Base-by-base conservation (phyloP, 1,284 basidiomycete species). In the Macrocybe sp. region DNA sequence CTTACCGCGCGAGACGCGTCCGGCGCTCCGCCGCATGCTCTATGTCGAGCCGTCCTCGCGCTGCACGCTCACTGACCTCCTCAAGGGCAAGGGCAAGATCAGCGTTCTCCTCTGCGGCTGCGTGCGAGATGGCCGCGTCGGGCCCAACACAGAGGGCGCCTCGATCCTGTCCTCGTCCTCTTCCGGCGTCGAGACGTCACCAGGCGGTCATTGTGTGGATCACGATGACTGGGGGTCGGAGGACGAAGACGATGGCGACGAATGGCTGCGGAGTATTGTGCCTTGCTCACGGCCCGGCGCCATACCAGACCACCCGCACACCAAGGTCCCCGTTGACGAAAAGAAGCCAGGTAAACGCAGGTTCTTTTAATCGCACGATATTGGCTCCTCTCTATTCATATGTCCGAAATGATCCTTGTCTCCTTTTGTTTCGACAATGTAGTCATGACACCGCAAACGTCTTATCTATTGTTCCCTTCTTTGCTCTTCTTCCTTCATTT, bases 11-110 rank as follows among this genome's bases (percentile, higher is more conserved):
- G 96, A 98, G 70, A 86, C 91, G 11, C 81, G 94, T 37, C 77
- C 84, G 10, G 92, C 91, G 7, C 75, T 99, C 47, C 87, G 92
- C 52, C 82, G 95, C 46, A 99, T 99, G 97, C 77, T 99, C 59
- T 87, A 85, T 52, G 81, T 98, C 47, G 94, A 98, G 64, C 92
- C 95, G 1, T 73, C 78, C 7, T 81, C 88, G 47, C 84, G 97
- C 34, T 97, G 92, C 65, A 98, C 97, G 28, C 79, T 99, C 46
- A 89, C 90, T n/a, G 93, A 97, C 62, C 69, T 99, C 41, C 74
- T 98, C 48, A 84, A 89, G 59, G 96, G 96, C 33, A 73, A 72
- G 49, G 85, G 87, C 50, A 85, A 83, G 59, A 78, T 78, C 6
- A 82, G 83, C 59, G 84, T 83, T 37, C 72, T 94, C 52, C 75